Base-by-base conservation (phyloP, 805 yeast genomes). In the Candida ovalis region DNA sequence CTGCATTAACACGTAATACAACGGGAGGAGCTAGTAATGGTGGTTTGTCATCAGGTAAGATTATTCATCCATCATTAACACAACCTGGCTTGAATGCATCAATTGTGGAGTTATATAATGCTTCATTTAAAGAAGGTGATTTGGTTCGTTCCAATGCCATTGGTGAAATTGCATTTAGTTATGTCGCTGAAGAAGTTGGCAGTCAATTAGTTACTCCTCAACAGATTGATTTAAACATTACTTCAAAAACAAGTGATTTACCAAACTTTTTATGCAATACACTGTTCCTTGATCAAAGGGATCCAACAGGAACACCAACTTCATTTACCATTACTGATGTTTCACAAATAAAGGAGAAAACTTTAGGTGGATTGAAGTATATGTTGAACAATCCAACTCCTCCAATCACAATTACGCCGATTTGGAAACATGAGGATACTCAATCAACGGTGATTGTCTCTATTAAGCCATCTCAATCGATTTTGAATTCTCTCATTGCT, bases 161-260 rank as follows among this genome's bases (percentile, higher is more conserved):
- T 47, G 97, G 98, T 45, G 97, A 92, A 68, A 73, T 91, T 56
- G 96, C 96, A 0, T 78, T 90, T 63, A 84, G 84, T 57, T 88
- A 82, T 62, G 75, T 76, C 21, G 56, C 62, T 24, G 66, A 57
- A 44, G 72, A 42, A 56, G 60, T 44, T 53, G 61, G 27, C 45
- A 62, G 47, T 5, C 38, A 35, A 13, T 7, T 18, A 37, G 58
- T 61, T 18, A 44, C 72, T 17, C 81, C 80, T 43, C 58, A 64
- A 6, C 74, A 70, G 47, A 71, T 78, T 28, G 72, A 72, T n/a
- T 43, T 67, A 4, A 51, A 57, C 43, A 47, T 80, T 50, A 67
- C 64, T 44, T 63, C 78, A 6, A 67, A 71, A 8, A 69, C 69
- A 21, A 68, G 74, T 9, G 54, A 71, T 36, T 74, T 75, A 42